Percentiles rank a stretch among this genome's conserved stretches.
phyloP scores from a whole-genome alignment of 2,329 filamentous ascomycete species.

The Blastomyces silverae region DNA sequence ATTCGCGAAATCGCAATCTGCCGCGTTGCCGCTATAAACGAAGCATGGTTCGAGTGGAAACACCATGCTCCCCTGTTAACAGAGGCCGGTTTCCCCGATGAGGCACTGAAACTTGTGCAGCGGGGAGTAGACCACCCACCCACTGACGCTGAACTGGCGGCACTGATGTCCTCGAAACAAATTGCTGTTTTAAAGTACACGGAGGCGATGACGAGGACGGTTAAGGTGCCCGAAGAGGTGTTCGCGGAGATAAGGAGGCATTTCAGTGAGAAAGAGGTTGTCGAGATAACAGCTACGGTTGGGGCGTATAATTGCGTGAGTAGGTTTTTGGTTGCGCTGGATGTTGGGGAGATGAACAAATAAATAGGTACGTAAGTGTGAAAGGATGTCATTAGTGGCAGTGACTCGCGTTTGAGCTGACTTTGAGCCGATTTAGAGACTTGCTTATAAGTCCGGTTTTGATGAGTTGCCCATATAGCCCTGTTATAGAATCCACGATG shows the following conservation, averaged over 20 bases:
- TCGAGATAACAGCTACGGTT: conserved; percentile 73
- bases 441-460: background rate
- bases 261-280: conserved; percentile 65
- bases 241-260: conserved; percentile 56
- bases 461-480: background rate
- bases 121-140: conserved; percentile 31
- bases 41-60: conserved; percentile 79
- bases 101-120: conserved; percentile 44
- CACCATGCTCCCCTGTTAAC: conserved; percentile 70
- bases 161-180: conserved; percentile 52
- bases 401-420: background rate
- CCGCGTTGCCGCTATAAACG: conserved; percentile 71
- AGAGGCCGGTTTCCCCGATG: conserved; percentile 49
- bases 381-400: background rate
- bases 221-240: conserved; percentile 61
- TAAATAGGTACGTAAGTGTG: conserved; percentile 5
- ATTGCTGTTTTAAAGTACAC: conserved; percentile 65
- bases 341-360: conserved; percentile 48
- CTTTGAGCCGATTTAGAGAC: background rate
- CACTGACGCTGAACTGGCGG: conserved; percentile 27
- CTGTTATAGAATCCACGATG: background rate
- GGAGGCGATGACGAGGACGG: conserved; percentile 74
- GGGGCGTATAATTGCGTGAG: conserved; percentile 81
- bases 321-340: conserved; percentile 72
- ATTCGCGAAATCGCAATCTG: conserved; percentile 73